These are phyloP conservation scores for Albophoma yamanashiensis DNA, from an alignment of 2,329 filamentous ascomycete species.

Conservation along the genomic window DNA sequence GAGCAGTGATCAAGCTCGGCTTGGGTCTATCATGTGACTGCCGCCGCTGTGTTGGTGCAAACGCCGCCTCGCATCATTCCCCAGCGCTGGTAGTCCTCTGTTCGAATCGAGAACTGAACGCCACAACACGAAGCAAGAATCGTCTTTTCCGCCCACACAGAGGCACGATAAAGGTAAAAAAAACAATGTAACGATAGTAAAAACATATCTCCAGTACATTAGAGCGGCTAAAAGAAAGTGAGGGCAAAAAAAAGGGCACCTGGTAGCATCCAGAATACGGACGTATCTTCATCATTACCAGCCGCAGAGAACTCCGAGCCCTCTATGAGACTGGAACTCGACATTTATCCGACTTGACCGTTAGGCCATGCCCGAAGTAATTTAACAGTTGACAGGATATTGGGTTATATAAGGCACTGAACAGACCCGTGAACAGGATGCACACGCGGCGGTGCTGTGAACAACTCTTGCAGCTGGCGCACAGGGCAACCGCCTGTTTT, in stretches of 20 bases:
- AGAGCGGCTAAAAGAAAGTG: background rate
- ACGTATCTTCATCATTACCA: background rate
- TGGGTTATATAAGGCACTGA: background rate
- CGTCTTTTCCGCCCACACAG: background rate
- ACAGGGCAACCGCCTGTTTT: background rate
- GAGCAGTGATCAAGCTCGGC: background rate
- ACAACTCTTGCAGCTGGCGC: background rate
- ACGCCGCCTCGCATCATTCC: background rate
- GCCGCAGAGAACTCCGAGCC: background rate
- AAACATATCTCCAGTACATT: background rate
- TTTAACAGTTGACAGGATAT: background rate
- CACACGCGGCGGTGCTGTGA: background rate
- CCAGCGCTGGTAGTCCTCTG: background rate
- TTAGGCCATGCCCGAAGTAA: background rate
- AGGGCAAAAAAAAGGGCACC: background rate
- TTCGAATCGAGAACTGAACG: background rate
- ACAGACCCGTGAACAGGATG: background rate
- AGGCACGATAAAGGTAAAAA: rapidly evolving
- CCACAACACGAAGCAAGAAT: background rate
- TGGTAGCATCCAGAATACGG: background rate
- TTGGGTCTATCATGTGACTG: background rate
- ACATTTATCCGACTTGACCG: background rate
- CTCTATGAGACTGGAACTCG: background rate
- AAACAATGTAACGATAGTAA: background rate
- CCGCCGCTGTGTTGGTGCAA: background rate